phyloP scores from a whole-genome alignment of 257 asterid species.

The Solanum piurae region DNA sequence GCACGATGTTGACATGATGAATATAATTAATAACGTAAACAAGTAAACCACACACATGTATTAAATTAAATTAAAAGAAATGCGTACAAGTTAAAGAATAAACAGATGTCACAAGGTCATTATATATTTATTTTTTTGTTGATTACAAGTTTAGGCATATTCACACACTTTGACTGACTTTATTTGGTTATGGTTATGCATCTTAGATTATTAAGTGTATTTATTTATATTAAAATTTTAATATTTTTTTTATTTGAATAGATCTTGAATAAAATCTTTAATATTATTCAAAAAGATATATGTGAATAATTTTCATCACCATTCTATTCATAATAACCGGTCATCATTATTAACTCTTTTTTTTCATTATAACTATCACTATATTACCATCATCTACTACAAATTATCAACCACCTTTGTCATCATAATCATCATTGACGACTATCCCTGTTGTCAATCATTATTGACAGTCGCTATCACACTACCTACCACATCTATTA shows the following conservation, averaged over 20 bases:
- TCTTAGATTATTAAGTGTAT: not conserved
- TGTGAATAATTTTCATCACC: not conserved
- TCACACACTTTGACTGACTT: not conserved
- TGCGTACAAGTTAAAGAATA: not conserved
- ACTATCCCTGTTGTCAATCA: not conserved
- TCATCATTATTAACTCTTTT: not conserved
- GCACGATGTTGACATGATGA: not conserved
- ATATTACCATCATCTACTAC: not conserved
- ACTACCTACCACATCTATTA: too few relatives aligned
- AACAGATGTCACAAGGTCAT: not conserved
- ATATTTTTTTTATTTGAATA: not conserved
- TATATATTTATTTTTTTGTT: not conserved
- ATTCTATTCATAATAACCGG: not conserved
- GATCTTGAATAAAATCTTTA: not conserved
- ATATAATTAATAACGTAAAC: not conserved
- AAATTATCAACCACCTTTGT: not conserved
- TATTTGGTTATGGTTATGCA: not conserved
- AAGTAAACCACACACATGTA: not conserved
- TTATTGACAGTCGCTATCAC: not conserved
- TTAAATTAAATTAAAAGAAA: not conserved
- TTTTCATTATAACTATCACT: not conserved
- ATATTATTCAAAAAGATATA: not conserved
- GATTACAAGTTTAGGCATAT: not conserved
- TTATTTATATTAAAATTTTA: not conserved
- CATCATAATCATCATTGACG: not conserved